phyloP scores from a whole-genome alignment of 2,329 filamentous ascomycete species.

The Phaeosphaeriaceae sp. region DNA sequence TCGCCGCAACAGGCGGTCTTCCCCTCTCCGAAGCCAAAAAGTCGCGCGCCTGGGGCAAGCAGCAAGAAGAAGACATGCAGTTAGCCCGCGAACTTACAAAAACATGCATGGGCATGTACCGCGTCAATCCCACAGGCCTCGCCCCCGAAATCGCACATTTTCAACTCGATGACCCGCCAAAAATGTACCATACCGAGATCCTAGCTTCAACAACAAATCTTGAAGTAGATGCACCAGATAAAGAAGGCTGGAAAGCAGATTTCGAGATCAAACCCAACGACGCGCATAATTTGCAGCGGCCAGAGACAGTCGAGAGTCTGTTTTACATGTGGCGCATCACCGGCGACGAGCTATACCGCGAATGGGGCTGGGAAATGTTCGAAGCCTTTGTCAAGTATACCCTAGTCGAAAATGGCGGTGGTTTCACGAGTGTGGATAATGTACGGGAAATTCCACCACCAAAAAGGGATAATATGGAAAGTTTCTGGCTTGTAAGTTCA shows the following conservation, averaged over 20 bases:
- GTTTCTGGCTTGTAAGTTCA: conserved; percentile 86
- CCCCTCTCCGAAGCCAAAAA: conserved; percentile 77
- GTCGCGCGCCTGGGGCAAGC: conserved; percentile 71
- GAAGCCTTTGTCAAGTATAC: conserved; percentile 87
- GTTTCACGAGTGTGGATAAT: conserved; percentile 81
- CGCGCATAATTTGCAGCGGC: conserved; percentile 89
- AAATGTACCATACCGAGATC: conserved; percentile 58
- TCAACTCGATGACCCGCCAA: conserved; percentile 72
- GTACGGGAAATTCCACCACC: conserved; percentile 74
- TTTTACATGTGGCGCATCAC: conserved; percentile 99
- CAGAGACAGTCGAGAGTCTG: conserved; percentile 93
- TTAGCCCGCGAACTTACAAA: conserved; percentile 91
- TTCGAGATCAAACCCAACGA: conserved; percentile 83
- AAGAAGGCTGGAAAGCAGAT: conserved; percentile 76
- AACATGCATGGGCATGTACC: conserved; percentile 98
- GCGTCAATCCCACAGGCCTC: conserved; percentile 86
- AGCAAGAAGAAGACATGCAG: conserved; percentile 84
- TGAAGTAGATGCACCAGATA: conserved; percentile 32
- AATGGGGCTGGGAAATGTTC: conserved; percentile 99
- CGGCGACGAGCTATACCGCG: conserved; percentile 82
- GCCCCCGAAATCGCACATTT: conserved; percentile 96
- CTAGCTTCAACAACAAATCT: conserved; percentile 53
- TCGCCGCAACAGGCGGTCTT: conserved; percentile 81
- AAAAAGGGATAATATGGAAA: conserved; percentile 92
- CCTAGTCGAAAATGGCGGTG: conserved; percentile 75